Evolutionary conservation across 495 filamentous ascomycete species (phyloP).

Genomic region (Daldinia grandis): DNA sequence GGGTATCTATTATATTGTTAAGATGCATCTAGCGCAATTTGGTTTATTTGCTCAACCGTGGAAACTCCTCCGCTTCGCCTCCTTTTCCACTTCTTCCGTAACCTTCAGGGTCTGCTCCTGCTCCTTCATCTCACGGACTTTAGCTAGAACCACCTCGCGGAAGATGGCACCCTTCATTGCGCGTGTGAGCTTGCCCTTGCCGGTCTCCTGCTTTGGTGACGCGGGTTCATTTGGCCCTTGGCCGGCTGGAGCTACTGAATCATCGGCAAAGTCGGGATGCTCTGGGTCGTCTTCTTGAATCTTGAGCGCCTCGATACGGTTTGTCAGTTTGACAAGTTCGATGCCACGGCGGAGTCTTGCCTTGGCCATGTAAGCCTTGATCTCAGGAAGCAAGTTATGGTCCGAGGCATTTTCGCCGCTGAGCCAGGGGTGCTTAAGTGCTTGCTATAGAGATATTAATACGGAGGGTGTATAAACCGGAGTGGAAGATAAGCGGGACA

Average conservation of each 20-base stretch:
- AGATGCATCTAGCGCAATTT: conserved; percentile 4
- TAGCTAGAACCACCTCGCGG: conserved; percentile 95
- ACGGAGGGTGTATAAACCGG: not conserved
- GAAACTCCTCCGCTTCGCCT: conserved; percentile 56
- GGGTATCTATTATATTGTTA: conserved; percentile 17
- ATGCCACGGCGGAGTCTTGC: conserved; percentile 92
- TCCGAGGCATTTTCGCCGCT: conserved; percentile 89
- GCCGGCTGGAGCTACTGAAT: conserved; percentile 66
- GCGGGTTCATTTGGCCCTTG: conserved; percentile 38
- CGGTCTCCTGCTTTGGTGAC: conserved; percentile 41
- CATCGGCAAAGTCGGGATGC: conserved; percentile 66
- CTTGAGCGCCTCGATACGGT: conserved; percentile 96
- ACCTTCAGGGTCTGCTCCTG: conserved; percentile 77
- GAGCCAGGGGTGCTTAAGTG: conserved; percentile 88
- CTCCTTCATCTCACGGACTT: conserved; percentile 92
- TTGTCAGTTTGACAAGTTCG: conserved; percentile 94
- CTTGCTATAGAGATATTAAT: conserved; percentile 60
- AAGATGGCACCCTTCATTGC: conserved; percentile 92
- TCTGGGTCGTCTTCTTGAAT: conserved; percentile 92
- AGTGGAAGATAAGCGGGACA: conserved; percentile 35
- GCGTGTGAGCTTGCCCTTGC: conserved; percentile 75
- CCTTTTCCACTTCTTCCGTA: conserved; percentile 62
- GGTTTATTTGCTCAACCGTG: conserved; percentile 30
- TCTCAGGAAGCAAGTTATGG: conserved; percentile 96
- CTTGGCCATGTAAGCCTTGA: conserved; percentile 91